phyloP scores from a whole-genome alignment of 495 filamentous ascomycete species.

The Elaphomyces granulatus region DNA sequence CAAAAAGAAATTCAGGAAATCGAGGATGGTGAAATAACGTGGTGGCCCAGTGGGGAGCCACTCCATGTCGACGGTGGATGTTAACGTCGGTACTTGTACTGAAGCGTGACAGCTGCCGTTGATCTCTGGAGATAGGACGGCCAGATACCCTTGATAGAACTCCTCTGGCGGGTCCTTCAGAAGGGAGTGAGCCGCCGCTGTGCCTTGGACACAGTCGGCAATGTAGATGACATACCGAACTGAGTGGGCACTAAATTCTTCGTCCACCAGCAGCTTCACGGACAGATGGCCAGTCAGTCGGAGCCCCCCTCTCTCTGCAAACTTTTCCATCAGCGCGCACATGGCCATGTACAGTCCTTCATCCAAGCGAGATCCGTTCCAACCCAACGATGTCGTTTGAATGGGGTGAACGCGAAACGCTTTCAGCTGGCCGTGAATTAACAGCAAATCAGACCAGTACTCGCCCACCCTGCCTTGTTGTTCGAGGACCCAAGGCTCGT shows the following conservation, averaged over 20 bases:
- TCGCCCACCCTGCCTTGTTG: slow-evolving; percentile 48
- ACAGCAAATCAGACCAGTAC: slow-evolving; percentile 54
- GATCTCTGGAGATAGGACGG: slow-evolving; percentile 13
- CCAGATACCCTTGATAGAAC: slow-evolving; percentile 24
- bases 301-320: slow-evolving; percentile 32
- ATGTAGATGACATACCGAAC: slow-evolving; percentile 29
- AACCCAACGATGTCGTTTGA: slow-evolving; percentile 29
- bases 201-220: slow-evolving; percentile 24
- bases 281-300: slow-evolving; percentile 54
- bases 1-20: neutral
- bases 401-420: slow-evolving; percentile 48
- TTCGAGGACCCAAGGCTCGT: slow-evolving; percentile 52
- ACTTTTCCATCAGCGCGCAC: slow-evolving; percentile 42
- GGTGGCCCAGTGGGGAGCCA: neutral
- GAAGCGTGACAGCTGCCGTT: neutral
- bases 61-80: neutral
- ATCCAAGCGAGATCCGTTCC: slow-evolving; percentile 38
- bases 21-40: neutral
- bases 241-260: slow-evolving; percentile 23
- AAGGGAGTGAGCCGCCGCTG: slow-evolving; percentile 15
- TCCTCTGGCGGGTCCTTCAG: slow-evolving; percentile 12
- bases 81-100: neutral
- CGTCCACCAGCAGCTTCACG: slow-evolving; percentile 49
- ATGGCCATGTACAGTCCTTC: slow-evolving; percentile 42
- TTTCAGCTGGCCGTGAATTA: slow-evolving; percentile 43